Percentiles rank a stretch among this genome's conserved stretches.
Evolutionary conservation across 805 yeast species (phyloP).

Genomic region (Candida khao-thaluensis): DNA sequence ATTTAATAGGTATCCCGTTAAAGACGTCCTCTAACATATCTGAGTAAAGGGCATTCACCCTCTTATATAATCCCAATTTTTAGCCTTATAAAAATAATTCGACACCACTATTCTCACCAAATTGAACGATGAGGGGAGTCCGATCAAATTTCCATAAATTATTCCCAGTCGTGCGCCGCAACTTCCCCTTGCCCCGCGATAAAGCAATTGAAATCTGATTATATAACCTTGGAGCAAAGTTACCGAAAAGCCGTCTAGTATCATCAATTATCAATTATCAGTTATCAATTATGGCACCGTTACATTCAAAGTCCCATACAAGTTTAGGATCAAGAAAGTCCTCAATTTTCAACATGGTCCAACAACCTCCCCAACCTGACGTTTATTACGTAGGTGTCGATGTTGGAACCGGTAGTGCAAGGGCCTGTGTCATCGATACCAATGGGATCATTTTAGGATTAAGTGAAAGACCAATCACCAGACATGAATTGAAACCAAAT

Average conservation of each 20-base stretch:
- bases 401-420: slow-evolving; percentile 97
- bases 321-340: slow-evolving; percentile 39
- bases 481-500: slow-evolving; percentile 72
- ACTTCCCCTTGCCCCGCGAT: slow-evolving; percentile 7
- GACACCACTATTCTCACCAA: no score
- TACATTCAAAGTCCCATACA: slow-evolving; percentile 35
- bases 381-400: slow-evolving; percentile 77
- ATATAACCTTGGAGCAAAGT: slow-evolving; percentile 1
- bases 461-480: slow-evolving; percentile 73
- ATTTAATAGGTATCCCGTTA: no score
- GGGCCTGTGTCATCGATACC: slow-evolving; percentile 88
- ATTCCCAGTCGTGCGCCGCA: slow-evolving; percentile 9
- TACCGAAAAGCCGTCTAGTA: no score
- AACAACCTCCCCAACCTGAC: slow-evolving; percentile 43
- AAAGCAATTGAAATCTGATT: slow-evolving; percentile 7
- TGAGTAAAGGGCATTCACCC: no score
- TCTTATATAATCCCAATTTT: no score
- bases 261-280: neutral
- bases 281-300: slow-evolving; percentile 4
- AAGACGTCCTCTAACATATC: no score
- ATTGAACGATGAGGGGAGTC: no score
- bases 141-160: slow-evolving; percentile 10
- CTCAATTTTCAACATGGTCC: slow-evolving; percentile 37
- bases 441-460: slow-evolving; percentile 78
- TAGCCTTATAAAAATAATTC: no score